Conservation (phyloP, 768 basidiomycete species). For the Psilocybe azurescens region DNA sequence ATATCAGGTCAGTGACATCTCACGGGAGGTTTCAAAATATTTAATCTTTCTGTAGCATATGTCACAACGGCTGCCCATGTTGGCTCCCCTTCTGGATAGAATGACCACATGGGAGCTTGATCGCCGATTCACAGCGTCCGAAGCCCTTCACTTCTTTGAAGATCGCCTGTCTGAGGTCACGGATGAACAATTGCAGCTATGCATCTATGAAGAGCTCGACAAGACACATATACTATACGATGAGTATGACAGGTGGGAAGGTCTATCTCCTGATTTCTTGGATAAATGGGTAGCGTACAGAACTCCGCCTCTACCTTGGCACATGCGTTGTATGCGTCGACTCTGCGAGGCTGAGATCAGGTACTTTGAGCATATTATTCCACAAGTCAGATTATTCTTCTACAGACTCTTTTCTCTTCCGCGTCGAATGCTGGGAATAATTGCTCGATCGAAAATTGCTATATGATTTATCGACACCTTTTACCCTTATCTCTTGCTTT, state of each 20-base stretch:
- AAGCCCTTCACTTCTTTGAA: slow-evolving; percentile 27
- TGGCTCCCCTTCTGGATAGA: slow-evolving; percentile 33
- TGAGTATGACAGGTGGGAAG: slow-evolving; percentile 23
- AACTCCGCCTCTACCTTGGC: slow-evolving; percentile 13
- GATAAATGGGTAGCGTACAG: slow-evolving; percentile 21
- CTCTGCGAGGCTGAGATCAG: background rate
- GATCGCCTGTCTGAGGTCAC: slow-evolving; percentile 1
- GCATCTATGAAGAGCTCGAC: background rate
- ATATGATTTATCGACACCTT: too few species aligned
- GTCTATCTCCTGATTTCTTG: slow-evolving; percentile 20
- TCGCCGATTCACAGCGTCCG: slow-evolving; percentile 9
- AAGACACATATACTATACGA: background rate
- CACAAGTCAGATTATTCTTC: background rate
- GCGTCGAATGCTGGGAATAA: background rate
- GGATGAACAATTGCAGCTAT: background rate
- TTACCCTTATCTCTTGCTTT: too few species aligned
- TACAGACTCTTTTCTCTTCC: background rate
- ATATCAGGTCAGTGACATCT: slow-evolving; percentile 13
- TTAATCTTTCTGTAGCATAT: slow-evolving; percentile 18
- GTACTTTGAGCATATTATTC: background rate
- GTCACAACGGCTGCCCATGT: slow-evolving; percentile 22
- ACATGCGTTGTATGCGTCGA: slow-evolving; percentile 5
- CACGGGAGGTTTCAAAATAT: background rate
- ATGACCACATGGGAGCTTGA: slow-evolving; percentile 30
- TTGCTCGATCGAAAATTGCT: too few species aligned